These are phyloP conservation scores for Cyberlindnera saturnus DNA, from an alignment of 805 yeast genomes.

Conservation along the genomic window DNA sequence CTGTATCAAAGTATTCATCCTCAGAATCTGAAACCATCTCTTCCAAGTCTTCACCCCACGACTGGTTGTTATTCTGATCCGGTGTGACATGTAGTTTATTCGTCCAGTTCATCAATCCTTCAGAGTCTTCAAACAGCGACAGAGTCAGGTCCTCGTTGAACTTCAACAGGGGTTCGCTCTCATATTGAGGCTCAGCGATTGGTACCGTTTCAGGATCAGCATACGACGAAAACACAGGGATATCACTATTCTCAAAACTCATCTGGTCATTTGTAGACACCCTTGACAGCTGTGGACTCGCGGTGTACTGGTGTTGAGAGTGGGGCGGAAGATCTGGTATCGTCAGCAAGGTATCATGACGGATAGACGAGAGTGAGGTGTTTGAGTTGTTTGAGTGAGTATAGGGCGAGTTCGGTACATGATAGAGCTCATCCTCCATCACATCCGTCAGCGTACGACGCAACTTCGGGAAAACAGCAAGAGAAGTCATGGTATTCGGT, in stretches of 20 bases:
- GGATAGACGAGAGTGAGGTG: slow-evolving; percentile 1
- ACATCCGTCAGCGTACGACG: slow-evolving; percentile 52
- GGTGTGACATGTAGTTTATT: neutral
- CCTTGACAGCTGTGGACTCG: slow-evolving; percentile 6
- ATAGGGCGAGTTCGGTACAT: slow-evolving; percentile 16
- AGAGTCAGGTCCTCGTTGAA: slow-evolving; percentile 23
- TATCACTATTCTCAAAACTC: slow-evolving; percentile 2
- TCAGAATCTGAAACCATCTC: slow-evolving; percentile 15
- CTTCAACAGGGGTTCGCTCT: slow-evolving; percentile 14
- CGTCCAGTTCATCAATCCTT: slow-evolving; percentile 2
- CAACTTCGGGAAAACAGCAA: slow-evolving; percentile 41
- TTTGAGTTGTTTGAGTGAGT: slow-evolving; percentile 4
- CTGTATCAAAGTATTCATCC: slow-evolving; percentile 25
- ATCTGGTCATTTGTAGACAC: slow-evolving; percentile 10
- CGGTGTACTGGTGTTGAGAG: slow-evolving; percentile 1
- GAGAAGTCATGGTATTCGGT: slow-evolving; percentile 35
- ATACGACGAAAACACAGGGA: slow-evolving; percentile 1
- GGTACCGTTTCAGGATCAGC: slow-evolving; percentile 1
- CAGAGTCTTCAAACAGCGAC: slow-evolving; percentile 2
- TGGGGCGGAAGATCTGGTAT: slow-evolving; percentile 2
- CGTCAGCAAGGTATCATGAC: slow-evolving; percentile 1
- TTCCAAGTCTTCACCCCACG: slow-evolving; percentile 1
- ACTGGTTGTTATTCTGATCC: neutral
- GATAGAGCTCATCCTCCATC: slow-evolving; percentile 55
- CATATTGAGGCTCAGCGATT: slow-evolving; percentile 3